Conservation (phyloP, 768 basidiomycete genomes). For the Phylloporus sp. region DNA sequence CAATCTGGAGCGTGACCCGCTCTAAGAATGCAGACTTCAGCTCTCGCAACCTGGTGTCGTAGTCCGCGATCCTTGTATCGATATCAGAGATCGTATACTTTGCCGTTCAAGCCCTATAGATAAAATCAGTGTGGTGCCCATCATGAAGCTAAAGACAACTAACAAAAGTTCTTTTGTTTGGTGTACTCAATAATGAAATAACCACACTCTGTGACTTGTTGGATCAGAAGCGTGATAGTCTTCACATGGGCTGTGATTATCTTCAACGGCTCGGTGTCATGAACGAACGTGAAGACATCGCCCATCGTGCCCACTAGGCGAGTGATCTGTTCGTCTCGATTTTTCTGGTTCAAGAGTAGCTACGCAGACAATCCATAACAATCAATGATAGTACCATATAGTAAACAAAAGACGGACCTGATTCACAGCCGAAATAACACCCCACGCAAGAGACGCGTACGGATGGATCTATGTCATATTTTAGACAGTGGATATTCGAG, state of each 20-base stretch:
- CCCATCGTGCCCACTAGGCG: constrained; percentile 1
- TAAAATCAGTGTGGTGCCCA: too few relatives aligned
- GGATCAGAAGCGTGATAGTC: too few relatives aligned
- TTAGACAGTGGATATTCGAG: neutral
- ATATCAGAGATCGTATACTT: neutral
- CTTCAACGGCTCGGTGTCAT: neutral
- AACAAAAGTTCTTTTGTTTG: too few relatives aligned
- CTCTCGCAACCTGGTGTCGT: neutral
- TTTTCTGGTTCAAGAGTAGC: neutral
- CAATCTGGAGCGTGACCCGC: neutral
- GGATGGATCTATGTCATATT: constrained; percentile 3
- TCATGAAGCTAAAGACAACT: too few relatives aligned
- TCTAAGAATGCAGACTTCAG: neutral
- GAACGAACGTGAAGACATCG: neutral
- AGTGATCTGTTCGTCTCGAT: neutral
- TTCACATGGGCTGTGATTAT: too few relatives aligned
- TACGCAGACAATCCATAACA: neutral
- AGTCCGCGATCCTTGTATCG: neutral
- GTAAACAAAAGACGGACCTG: neutral
- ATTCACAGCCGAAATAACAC: neutral
- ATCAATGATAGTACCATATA: neutral
- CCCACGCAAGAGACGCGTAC: constrained; percentile 1
- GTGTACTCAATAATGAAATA: too few relatives aligned
- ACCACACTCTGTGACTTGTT: too few relatives aligned
- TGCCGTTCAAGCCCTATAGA: too few relatives aligned